A percentile compares a stretch with the other conserved stretches of the same genome.
Conservation (phyloP, 73 alveolate species). For the Urostyla sp. region DNA sequence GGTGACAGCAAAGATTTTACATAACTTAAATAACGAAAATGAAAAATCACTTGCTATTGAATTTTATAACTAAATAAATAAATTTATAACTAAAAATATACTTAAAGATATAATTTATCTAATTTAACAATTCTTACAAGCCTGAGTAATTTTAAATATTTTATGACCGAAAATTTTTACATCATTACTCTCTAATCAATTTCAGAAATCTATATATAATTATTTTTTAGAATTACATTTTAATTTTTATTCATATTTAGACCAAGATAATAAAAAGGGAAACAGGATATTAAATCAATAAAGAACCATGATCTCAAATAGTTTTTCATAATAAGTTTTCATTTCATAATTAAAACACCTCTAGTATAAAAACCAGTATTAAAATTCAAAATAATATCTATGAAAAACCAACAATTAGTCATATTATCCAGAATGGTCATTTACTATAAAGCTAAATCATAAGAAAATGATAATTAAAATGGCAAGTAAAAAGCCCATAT, state of each 20-base stretch:
- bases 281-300: background rate
- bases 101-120: slow-evolving; percentile 12
- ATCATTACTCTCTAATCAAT: background rate
- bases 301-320: slow-evolving; percentile 27
- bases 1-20: slow-evolving; percentile 26
- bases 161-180: background rate
- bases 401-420: slow-evolving; percentile 46
- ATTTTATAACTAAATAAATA: slow-evolving; percentile 9
- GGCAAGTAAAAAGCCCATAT: too few relatives aligned
- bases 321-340: background rate
- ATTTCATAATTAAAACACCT: slow-evolving; percentile 47
- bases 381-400: slow-evolving; percentile 55
- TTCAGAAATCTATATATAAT: background rate
- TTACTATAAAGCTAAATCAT: too few relatives aligned
- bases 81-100: background rate
- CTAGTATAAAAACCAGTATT: slow-evolving; percentile 60
- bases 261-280: background rate
- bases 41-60: slow-evolving; percentile 32
- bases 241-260: background rate
- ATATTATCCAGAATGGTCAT: too few relatives aligned
- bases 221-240: background rate
- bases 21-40: slow-evolving; percentile 18
- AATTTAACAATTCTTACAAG: slow-evolving; percentile 5
- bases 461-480: too few relatives aligned
- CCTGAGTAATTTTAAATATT: background rate